Conservation (phyloP, 1,284 basidiomycete genomes). For the Pisolithus thermaeus region DNA sequence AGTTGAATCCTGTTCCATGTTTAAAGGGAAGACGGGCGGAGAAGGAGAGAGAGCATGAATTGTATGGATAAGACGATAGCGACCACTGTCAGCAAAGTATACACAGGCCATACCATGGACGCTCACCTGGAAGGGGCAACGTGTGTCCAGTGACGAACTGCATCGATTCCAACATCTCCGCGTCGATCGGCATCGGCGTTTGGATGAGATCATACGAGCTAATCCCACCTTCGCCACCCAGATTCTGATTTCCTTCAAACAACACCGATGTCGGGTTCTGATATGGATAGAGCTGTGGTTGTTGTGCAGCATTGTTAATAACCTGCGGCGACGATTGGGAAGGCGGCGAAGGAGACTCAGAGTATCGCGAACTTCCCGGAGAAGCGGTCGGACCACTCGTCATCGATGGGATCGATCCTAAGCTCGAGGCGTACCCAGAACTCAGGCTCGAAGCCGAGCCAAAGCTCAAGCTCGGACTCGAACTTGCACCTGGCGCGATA, state of each 20-base stretch:
- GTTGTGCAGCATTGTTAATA: not conserved
- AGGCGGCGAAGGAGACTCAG: slow-evolving; percentile 14
- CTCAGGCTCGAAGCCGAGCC: not conserved
- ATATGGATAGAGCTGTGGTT: not conserved
- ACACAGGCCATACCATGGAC: not conserved
- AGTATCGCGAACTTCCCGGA: slow-evolving; percentile 6
- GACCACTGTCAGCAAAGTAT: not conserved
- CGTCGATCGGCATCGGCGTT: slow-evolving; percentile 47
- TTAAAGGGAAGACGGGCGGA: not conserved
- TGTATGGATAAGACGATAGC: not conserved
- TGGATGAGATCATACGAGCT: slow-evolving; percentile 46
- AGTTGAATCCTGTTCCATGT: slow-evolving; percentile 31
- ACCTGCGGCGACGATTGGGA: slow-evolving; percentile 7
- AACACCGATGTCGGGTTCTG: not conserved
- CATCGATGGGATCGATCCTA: not conserved
- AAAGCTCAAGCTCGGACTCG: slow-evolving; percentile 1
- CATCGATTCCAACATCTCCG: slow-evolving; percentile 55
- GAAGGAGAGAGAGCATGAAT: not conserved
- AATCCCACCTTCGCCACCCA: slow-evolving; percentile 8
- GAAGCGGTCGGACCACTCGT: slow-evolving; percentile 4
- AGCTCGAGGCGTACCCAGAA: not conserved
- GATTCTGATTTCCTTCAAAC: not conserved
- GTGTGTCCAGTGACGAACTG: slow-evolving; percentile 47
- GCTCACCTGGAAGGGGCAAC: slow-evolving; percentile 53
- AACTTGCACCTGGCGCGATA: slow-evolving; percentile 1